These are phyloP conservation scores for Globisporangium mamillatum DNA, from an alignment of 352 stramenopile species.

Conservation along the genomic window DNA sequence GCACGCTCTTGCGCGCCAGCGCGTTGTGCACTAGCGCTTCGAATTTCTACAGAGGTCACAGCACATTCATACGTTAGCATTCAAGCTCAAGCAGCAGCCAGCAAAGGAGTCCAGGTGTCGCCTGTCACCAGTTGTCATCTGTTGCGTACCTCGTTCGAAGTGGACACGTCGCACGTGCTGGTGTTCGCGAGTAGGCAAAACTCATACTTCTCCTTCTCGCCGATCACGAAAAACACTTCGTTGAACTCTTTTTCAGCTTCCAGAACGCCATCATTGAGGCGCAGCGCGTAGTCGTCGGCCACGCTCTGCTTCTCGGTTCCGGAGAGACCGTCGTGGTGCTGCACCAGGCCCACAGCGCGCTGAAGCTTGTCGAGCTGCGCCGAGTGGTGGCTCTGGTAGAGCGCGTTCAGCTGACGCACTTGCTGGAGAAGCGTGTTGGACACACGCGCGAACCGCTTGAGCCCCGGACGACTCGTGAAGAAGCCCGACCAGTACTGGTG, in stretches of 20 bases:
- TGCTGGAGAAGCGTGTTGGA: slow-evolving; percentile 88
- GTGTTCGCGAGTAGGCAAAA: slow-evolving; percentile 88
- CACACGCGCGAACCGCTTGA: slow-evolving; percentile 93
- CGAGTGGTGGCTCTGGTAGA: slow-evolving; percentile 64
- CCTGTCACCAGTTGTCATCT: not conserved
- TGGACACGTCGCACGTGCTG: slow-evolving; percentile 86
- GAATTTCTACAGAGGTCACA: slow-evolving; percentile 33
- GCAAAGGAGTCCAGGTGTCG: too few species aligned
- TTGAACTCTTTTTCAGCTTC: slow-evolving; percentile 66
- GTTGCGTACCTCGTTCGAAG: slow-evolving; percentile 39
- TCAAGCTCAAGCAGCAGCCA: too few species aligned
- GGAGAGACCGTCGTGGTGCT: slow-evolving; percentile 96
- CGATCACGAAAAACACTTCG: slow-evolving; percentile 70
- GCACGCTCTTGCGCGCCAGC: slow-evolving; percentile 47
- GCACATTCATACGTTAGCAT: too few species aligned
- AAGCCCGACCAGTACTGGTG: slow-evolving; percentile 96
- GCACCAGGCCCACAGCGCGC: slow-evolving; percentile 89
- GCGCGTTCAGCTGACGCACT: slow-evolving; percentile 88
- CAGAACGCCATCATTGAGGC: slow-evolving; percentile 83
- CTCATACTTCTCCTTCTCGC: slow-evolving; percentile 57
- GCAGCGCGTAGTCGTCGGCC: slow-evolving; percentile 93
- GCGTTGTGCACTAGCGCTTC: slow-evolving; percentile 75
- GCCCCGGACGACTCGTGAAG: slow-evolving; percentile 91
- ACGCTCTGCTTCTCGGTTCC: slow-evolving; percentile 96
- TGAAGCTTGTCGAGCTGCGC: slow-evolving; percentile 65